Evolutionary conservation across 148 eudicot species (phyloP).

Genomic region (Chenopodium formosanum): DNA sequence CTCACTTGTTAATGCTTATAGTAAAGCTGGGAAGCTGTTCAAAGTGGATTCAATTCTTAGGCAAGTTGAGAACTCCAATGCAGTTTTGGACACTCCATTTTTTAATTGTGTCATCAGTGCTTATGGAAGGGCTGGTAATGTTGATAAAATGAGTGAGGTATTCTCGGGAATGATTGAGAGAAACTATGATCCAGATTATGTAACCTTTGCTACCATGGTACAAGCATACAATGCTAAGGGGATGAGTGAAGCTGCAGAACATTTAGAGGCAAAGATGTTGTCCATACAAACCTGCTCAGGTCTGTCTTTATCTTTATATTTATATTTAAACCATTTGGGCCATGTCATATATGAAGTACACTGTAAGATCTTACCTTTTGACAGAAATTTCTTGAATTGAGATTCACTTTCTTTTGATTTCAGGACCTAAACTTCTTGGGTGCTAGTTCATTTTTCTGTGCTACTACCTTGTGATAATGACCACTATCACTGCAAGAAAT

Average conservation of each 20-base stretch:
- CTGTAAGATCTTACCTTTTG: not conserved
- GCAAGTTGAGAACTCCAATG: conserved; percentile 80
- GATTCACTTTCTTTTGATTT: not conserved
- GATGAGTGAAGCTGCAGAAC: conserved; percentile 65
- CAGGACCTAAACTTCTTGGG: conserved; percentile 29
- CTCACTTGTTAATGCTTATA: conserved; percentile 63
- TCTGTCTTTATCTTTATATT: conserved; percentile 17
- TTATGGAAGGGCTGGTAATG: conserved; percentile 68
- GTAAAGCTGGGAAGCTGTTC: conserved; percentile 61
- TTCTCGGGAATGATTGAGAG: conserved; percentile 59
- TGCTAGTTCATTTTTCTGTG: conserved; percentile 5
- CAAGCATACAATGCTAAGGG: conserved; percentile 66
- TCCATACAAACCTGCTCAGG: conserved; percentile 36
- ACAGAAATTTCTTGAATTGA: not conserved
- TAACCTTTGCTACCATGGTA: conserved; percentile 78
- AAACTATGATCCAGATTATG: conserved; percentile 56
- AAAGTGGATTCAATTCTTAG: conserved; percentile 73
- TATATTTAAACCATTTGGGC: not conserved
- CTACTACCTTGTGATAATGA: not conserved
- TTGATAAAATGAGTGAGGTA: conserved; percentile 51
- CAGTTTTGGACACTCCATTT: conserved; percentile 70
- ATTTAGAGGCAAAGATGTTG: conserved; percentile 48
- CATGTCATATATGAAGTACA: not conserved
- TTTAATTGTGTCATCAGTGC: conserved; percentile 73
- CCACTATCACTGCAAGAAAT: not conserved